These are phyloP conservation scores for Botrytis fabae DNA, from an alignment of 2,329 filamentous ascomycete genomes.

Conservation along the genomic window DNA sequence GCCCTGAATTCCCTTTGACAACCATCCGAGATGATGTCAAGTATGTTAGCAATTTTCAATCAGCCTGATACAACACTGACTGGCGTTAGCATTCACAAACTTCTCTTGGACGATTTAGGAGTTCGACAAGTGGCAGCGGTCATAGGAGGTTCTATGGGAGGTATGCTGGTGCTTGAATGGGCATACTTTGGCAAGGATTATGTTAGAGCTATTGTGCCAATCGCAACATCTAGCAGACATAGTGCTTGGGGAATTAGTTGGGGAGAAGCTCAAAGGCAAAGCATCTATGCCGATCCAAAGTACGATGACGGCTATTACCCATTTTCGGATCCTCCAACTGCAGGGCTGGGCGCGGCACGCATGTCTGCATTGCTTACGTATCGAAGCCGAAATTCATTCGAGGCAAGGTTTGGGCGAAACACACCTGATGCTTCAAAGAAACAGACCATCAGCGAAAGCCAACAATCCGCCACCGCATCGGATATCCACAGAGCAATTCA, in stretches of 20 bases:
- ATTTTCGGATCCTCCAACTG: slow-evolving; percentile 80
- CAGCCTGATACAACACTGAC: slow-evolving; percentile 26
- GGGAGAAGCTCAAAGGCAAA: slow-evolving; percentile 85
- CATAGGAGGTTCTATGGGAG: slow-evolving; percentile 81
- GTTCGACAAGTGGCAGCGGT: slow-evolving; percentile 77
- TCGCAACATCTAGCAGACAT: slow-evolving; percentile 80
- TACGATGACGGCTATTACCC: slow-evolving; percentile 96
- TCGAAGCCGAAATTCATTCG: slow-evolving; percentile 94
- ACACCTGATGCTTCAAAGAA: slow-evolving; percentile 80
- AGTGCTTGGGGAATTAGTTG: slow-evolving; percentile 91
- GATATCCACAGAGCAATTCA: slow-evolving; percentile 72
- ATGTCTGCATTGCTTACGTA: slow-evolving; percentile 98
- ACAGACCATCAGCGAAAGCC: slow-evolving; percentile 75
- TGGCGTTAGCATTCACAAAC: slow-evolving; percentile 67
- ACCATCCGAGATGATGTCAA: slow-evolving; percentile 95
- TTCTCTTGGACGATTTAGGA: slow-evolving; percentile 77
- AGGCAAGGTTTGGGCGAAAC: slow-evolving; percentile 91
- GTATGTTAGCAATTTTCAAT: slow-evolving; percentile 52
- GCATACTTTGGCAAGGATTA: slow-evolving; percentile 88
- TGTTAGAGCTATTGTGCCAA: slow-evolving; percentile 76
- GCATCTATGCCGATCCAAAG: slow-evolving; percentile 97
- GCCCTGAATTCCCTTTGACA: slow-evolving; percentile 93
- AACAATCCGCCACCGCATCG: slow-evolving; percentile 60
- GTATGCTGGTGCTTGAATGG: slow-evolving; percentile 90
- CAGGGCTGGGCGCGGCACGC: slow-evolving; percentile 87